Conservation (phyloP, 2,329 filamentous ascomycete species). For the Aspergillus costaricaensis region DNA sequence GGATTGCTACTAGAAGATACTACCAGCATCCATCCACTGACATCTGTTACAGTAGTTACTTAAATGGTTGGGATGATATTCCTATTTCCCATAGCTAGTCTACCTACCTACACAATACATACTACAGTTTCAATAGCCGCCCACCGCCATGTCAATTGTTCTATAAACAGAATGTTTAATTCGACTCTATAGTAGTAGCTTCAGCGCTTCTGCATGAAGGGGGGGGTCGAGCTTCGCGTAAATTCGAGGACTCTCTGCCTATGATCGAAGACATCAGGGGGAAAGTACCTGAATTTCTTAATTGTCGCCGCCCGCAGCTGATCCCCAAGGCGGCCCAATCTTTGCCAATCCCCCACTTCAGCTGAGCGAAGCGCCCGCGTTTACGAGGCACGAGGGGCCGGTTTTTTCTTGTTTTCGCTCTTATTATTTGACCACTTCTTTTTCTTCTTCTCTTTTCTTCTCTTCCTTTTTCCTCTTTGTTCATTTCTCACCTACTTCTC, state of each 20-base stretch:
- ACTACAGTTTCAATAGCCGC: neutral
- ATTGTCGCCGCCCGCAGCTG: constrained; percentile 1
- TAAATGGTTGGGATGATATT: neutral
- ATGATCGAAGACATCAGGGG: neutral
- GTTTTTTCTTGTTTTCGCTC: constrained; percentile 8
- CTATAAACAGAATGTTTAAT: neutral
- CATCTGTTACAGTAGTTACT: too few relatives aligned
- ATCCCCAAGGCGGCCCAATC: constrained; percentile 15
- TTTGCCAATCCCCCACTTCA: constrained; percentile 23
- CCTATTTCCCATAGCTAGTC: neutral
- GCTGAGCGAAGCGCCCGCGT: constrained; percentile 20
- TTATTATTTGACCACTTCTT: constrained; percentile 5
- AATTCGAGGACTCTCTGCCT: neutral
- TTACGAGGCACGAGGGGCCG: constrained; percentile 17
- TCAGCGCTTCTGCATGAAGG: neutral
- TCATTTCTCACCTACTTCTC: constrained; percentile 5
- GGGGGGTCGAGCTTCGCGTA: neutral
- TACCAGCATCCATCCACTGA: neutral
- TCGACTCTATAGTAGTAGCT: neutral
- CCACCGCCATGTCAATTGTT: neutral
- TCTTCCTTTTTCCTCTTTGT: constrained; percentile 11
- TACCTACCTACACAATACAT: neutral
- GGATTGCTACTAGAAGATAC: neutral
- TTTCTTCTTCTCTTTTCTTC: constrained; percentile 8
- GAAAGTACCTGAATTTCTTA: neutral